Percentiles rank a stretch among this genome's conserved stretches.
These are phyloP conservation scores for Aquanectria penicillioides DNA, from an alignment of 2,329 filamentous ascomycete genomes.

Conservation along the genomic window DNA sequence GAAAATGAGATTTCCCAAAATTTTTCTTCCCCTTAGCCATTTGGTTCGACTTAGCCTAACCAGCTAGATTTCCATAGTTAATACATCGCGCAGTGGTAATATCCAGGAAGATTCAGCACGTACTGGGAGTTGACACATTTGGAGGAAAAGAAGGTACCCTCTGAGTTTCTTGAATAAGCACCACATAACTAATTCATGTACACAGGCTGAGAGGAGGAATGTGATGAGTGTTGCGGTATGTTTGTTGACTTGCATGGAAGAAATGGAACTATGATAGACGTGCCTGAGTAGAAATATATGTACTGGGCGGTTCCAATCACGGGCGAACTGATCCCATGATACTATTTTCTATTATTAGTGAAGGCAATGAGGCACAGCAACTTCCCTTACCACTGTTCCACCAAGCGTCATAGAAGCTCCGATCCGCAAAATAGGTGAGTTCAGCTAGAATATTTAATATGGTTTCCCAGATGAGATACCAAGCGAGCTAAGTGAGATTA, in stretches of 20 bases:
- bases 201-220: conserved; percentile 75
- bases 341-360: conserved; percentile 47
- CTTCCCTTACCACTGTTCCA: conserved; percentile 67
- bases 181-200: conserved; percentile 84
- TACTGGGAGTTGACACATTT: conserved; percentile 78
- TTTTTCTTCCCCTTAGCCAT: conserved; percentile 69
- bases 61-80: conserved; percentile 51
- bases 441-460: conserved; percentile 81
- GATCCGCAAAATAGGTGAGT: conserved; percentile 79
- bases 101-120: conserved; percentile 29
- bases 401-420: conserved; percentile 75
- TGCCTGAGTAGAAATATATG: conserved; percentile 82
- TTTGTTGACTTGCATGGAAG: conserved; percentile 75
- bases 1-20: conserved; percentile 78
- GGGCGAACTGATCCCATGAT: conserved; percentile 80
- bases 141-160: conserved; percentile 77
- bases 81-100: neutral
- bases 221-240: conserved; percentile 79
- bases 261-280: conserved; percentile 83
- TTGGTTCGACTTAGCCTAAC: conserved; percentile 73
- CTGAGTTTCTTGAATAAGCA: conserved; percentile 82
- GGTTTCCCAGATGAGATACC: conserved; percentile 85
- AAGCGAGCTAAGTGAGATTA: conserved; percentile 61
- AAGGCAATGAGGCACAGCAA: neutral
- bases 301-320: conserved; percentile 82